A percentile compares a stretch with the other conserved stretches of the same genome.
phyloP scores from a whole-genome alignment of 2,329 filamentous ascomycete genomes.

The Thelonectria olida region DNA sequence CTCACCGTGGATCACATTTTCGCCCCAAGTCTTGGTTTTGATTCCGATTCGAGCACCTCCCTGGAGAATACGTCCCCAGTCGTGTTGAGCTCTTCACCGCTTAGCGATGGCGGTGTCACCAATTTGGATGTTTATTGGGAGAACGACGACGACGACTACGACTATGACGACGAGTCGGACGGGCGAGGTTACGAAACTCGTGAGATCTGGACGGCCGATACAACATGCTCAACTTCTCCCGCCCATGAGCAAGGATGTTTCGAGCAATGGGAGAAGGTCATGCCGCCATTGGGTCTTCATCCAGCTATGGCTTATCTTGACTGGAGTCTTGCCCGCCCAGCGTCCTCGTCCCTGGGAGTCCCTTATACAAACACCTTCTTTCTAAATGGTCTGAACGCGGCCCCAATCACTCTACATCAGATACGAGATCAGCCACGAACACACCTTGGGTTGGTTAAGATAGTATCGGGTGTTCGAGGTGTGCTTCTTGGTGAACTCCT shows the following conservation, averaged over 20 bases:
- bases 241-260: not conserved
- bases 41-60: not conserved
- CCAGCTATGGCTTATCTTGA: not conserved
- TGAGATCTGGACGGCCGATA: not conserved
- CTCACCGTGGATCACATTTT: constrained; percentile 7
- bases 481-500: not conserved
- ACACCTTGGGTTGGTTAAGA: not conserved
- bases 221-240: not conserved
- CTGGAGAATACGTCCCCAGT: no score
- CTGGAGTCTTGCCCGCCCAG: not conserved
- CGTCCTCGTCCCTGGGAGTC: not conserved
- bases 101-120: not conserved
- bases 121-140: not conserved
- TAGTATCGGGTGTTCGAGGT: constrained; percentile 2
- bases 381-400: not conserved
- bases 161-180: not conserved
- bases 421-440: not conserved
- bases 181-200: not conserved
- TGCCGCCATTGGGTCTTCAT: not conserved
- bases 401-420: not conserved
- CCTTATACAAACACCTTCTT: not conserved
- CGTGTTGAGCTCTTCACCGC: not conserved
- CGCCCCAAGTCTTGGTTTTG: no score
- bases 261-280: not conserved
- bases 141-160: not conserved